Evolutionary conservation across 2,329 filamentous ascomycete genomes (phyloP), one percentile per base, ranked within the genome.

Genomic region (Penicillium brevicompactum): DNA sequence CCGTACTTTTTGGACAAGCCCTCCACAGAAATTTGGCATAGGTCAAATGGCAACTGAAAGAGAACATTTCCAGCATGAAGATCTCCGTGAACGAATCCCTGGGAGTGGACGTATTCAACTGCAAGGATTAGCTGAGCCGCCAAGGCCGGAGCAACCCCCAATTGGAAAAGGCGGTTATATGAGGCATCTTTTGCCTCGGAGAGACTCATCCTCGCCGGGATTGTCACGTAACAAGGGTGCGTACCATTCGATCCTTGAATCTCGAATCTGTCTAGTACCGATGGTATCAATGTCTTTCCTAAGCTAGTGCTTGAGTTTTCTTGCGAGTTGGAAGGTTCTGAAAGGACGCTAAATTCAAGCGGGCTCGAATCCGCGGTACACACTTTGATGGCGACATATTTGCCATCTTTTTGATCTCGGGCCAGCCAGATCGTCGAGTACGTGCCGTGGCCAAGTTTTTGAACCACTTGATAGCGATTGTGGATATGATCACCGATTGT

Each of bases 371-470:
- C 54, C 37, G 62, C 63, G 2, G 53, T 67, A 41, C 55, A 64
- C n/a, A 70, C 49, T 57, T 69, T 71, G 1, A 70, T 14, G 8
- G 69, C 67, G 31, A 70, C 61, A 43, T 68, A 66, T 60, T 32
- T 55, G 13, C 57, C 55, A 6, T 22, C 44, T 58, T 18, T 49
- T 47, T 65, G 53, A 56, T 72, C 67, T 37, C 53, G 58, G 40
- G 67, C 64, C 38, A 72, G 61, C 69, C 67, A 68, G 13, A 51
- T 62, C 1, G 65, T 77, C 8, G 72, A 78, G 49, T 67, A 73
- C 3, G 67, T 61, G 22, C 75, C 74, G 57, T 72, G 72, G 1
- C 75, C 74, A 3, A 78, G 68, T 59, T 78, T 78, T 3, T 76
- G 70, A 7, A 76, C 59, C 9, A 78, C 61, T 8, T 69, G 67